Evolutionary conservation across 2,329 filamentous ascomycete genomes (phyloP).

Genomic region (Pseudophaeomoniella oleicola): DNA sequence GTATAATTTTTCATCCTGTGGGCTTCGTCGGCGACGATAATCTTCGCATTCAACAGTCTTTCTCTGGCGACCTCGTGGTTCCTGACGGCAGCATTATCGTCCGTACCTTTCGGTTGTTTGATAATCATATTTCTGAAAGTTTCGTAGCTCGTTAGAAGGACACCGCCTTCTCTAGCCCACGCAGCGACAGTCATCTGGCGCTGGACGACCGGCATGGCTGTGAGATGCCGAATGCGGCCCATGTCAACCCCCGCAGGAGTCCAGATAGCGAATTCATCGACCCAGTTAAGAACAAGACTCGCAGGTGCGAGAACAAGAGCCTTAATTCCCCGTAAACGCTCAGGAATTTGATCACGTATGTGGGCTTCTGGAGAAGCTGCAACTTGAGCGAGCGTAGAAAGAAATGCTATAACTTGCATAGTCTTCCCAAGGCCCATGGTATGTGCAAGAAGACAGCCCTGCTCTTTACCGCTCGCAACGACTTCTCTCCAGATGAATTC

Average conservation of each 20-base stretch:
- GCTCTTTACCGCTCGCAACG: constrained; percentile 43
- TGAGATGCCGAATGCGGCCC: constrained; percentile 43
- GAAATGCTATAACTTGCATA: constrained; percentile 77
- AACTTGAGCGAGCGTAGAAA: constrained; percentile 58
- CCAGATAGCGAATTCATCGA: constrained; percentile 63
- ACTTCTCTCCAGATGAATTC: constrained; percentile 83
- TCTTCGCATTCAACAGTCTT: constrained; percentile 43
- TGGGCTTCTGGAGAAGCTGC: constrained; percentile 41
- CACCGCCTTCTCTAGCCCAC: constrained; percentile 54
- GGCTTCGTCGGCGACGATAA: constrained; percentile 76
- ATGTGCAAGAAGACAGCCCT: constrained; percentile 73
- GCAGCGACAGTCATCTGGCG: constrained; percentile 33
- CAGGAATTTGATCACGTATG: constrained; percentile 53
- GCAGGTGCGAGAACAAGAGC: constrained; percentile 65
- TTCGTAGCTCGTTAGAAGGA: constrained; percentile 63
- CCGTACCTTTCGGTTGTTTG: constrained; percentile 16
- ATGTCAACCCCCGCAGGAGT: constrained; percentile 37
- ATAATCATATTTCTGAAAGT: constrained; percentile 42
- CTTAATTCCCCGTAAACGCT: constrained; percentile 44
- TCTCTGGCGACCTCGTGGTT: constrained; percentile 25
- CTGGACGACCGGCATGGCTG: constrained; percentile 15
- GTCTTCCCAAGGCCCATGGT: constrained; percentile 90
- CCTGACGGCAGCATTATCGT: constrained; percentile 15
- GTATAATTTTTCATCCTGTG: constrained; percentile 59
- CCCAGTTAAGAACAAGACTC: constrained; percentile 66